Percentiles rank a stretch among this genome's conserved stretches.
Evolutionary conservation across 495 filamentous ascomycete genomes (phyloP).

Genomic region (Neurospora sp.): DNA sequence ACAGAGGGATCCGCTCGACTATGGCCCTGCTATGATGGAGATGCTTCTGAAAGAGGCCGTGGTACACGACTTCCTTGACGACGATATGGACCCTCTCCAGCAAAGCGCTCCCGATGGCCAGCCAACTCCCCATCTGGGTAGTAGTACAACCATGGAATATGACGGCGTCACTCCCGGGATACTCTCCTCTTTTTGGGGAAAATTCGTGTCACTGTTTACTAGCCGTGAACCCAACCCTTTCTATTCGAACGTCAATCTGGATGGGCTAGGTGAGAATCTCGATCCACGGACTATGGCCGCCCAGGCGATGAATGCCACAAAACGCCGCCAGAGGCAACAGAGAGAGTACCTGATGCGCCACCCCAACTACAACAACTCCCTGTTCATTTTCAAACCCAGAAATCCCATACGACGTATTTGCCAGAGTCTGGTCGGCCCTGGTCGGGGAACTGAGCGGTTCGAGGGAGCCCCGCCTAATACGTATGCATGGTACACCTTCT

Average conservation of each 20-base stretch:
- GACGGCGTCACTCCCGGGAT: conserved; percentile 38
- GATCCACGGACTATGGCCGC: conserved; percentile 80
- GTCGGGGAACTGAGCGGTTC: conserved; percentile 72
- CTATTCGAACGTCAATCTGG: conserved; percentile 72
- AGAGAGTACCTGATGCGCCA: conserved; percentile 80
- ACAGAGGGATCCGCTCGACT: conserved; percentile 75
- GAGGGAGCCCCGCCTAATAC: conserved; percentile 82
- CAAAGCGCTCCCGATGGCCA: conserved; percentile 27
- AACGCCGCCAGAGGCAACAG: conserved; percentile 75
- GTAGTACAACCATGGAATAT: conserved; percentile 2
- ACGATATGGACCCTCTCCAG: conserved; percentile 40
- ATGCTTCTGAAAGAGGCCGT: conserved; percentile 95
- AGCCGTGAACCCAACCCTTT: conserved; percentile 87
- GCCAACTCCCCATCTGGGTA: conserved; percentile 19
- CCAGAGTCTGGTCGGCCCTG: conserved; percentile 85
- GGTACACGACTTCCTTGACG: conserved; percentile 87
- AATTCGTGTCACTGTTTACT: conserved; percentile 39
- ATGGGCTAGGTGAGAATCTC: conserved; percentile 59
- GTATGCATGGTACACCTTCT: conserved; percentile 84
- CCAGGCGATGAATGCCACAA: conserved; percentile 75
- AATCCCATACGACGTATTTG: conserved; percentile 74
- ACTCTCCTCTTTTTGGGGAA: conserved; percentile 49
- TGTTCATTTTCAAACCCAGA: conserved; percentile 73
- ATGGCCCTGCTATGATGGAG: conserved; percentile 78
- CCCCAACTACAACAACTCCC: conserved; percentile 83